Evolutionary conservation across 2,329 filamentous ascomycete species (phyloP).

Genomic region (Pseudonectria buxi): DNA sequence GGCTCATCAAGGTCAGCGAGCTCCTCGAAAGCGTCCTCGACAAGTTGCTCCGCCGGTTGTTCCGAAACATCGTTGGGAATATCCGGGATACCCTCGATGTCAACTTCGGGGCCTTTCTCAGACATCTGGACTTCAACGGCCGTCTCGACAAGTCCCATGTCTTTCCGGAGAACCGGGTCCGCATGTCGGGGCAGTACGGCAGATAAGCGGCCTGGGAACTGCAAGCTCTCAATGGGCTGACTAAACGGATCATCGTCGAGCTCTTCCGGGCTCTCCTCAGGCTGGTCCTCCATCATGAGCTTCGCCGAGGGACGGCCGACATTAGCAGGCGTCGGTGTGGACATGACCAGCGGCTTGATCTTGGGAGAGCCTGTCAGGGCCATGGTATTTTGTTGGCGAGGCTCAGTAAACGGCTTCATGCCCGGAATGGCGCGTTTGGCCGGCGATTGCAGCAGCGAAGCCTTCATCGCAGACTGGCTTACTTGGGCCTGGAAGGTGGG

Average conservation of each 20-base stretch:
- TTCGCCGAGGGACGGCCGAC: conserved; percentile 28
- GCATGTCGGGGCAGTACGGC: conserved; percentile 37
- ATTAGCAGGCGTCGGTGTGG: conserved; percentile 22
- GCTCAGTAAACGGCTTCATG: conserved; percentile 27
- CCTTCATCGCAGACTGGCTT: conserved; percentile 36
- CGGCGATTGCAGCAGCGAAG: conserved; percentile 44
- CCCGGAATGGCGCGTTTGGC: conserved; percentile 38
- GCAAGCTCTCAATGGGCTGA: conserved; percentile 28
- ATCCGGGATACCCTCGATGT: conserved; percentile 4
- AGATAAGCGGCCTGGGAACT: conserved; percentile 40
- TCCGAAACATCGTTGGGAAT: too few relatives aligned
- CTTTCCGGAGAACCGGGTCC: conserved; percentile 32
- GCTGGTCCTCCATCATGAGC: conserved; percentile 30
- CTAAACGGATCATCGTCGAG: conserved; percentile 26
- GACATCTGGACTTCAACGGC: conserved; percentile 6
- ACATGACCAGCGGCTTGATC: conserved; percentile 31
- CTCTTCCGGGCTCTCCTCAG: conserved; percentile 15
- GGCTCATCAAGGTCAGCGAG: conserved; percentile 10
- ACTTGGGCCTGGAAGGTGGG: conserved; percentile 21
- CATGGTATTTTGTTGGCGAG: conserved; percentile 13
- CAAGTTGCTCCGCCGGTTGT: background rate
- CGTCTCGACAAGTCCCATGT: conserved; percentile 26
- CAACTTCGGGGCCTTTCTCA: background rate
- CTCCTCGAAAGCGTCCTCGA: background rate
- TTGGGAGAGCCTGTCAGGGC: conserved; percentile 24